phyloP scores from a whole-genome alignment of 2,329 filamentous ascomycete species.

The Trichoderma harzianum region DNA sequence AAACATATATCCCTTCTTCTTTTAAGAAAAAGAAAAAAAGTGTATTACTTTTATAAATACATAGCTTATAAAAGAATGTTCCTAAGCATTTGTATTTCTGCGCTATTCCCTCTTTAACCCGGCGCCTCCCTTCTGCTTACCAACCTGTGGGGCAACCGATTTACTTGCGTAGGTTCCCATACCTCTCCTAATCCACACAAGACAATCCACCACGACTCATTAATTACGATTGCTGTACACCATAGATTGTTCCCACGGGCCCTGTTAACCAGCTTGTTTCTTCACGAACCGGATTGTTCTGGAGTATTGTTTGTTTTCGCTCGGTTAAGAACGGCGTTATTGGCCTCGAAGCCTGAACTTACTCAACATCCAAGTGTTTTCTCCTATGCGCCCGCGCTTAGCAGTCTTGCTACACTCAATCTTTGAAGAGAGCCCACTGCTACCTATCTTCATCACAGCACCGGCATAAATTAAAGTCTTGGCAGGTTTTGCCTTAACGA shows the following conservation, averaged over 20 bases:
- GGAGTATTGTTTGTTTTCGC: not conserved
- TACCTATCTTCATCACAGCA: not conserved
- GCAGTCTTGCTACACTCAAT: not conserved
- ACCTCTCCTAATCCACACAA: conserved; percentile 14
- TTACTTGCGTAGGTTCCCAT: not conserved
- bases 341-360: not conserved
- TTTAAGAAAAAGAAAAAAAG: not conserved
- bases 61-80: not conserved
- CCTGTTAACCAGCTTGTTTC: not conserved
- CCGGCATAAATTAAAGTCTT: not conserved
- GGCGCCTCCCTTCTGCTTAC: not conserved
- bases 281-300: not conserved
- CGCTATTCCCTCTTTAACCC: not conserved
- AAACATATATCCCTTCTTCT: not conserved
- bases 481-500: not conserved
- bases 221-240: not conserved
- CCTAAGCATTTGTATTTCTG: not conserved
- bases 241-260: not conserved
- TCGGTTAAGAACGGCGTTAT: not conserved
- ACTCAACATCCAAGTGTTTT: not conserved
- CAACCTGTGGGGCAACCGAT: not conserved
- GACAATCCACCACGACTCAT: not conserved
- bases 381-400: not conserved
- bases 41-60: not conserved
- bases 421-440: not conserved